Conservation (phyloP, 768 basidiomycete genomes). For the Hypholoma sublateritium region DNA sequence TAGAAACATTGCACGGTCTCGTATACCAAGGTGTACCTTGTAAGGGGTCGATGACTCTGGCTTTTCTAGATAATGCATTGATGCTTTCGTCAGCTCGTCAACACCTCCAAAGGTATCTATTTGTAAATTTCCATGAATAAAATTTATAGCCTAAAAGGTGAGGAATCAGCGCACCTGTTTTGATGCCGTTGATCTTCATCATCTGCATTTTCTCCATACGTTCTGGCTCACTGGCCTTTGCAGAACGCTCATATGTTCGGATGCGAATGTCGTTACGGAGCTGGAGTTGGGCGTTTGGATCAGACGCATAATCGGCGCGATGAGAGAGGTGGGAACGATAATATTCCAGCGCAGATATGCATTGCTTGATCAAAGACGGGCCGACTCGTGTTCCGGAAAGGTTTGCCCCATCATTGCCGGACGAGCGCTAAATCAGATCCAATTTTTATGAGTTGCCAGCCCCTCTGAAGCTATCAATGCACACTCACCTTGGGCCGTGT, state of each 20-base stretch:
- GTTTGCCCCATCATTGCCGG: constrained; percentile 9
- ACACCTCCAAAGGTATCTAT: background rate
- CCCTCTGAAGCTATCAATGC: background rate
- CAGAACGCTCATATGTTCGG: constrained; percentile 14
- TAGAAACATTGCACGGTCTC: constrained; percentile 30
- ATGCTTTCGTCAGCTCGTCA: constrained; percentile 19
- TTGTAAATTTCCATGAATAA: no score
- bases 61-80: constrained; percentile 19
- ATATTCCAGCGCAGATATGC: constrained; percentile 28
- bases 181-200: constrained; percentile 21
- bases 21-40: constrained; percentile 14
- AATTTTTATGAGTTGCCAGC: background rate
- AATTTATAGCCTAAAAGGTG: no score
- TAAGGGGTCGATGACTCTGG: background rate
- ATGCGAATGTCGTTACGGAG: constrained; percentile 20
- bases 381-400: constrained; percentile 25
- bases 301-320: constrained; percentile 8
- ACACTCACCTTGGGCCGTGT: constrained; percentile 26
- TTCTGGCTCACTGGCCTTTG: constrained; percentile 18
- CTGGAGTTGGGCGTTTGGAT: constrained; percentile 14
- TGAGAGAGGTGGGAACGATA: constrained; percentile 19
- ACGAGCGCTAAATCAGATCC: constrained; percentile 5
- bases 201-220: constrained; percentile 9
- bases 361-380: constrained; percentile 22
- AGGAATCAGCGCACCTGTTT: background rate